phyloP scores from a whole-genome alignment of 2,329 filamentous ascomycete species.

The Neonectria hederae region DNA sequence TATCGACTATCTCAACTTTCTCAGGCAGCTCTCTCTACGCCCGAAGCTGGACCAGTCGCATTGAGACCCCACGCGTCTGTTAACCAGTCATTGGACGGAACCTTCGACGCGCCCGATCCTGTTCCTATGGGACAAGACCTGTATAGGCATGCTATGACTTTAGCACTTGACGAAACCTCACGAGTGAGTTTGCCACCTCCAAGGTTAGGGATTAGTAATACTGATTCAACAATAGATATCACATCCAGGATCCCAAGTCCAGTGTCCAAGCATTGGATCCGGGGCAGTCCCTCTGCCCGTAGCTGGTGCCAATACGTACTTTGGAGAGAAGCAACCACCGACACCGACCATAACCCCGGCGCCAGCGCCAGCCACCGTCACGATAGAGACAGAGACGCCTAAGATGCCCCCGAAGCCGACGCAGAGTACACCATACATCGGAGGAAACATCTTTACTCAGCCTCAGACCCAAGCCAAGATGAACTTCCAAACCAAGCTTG shows the following conservation, averaged over 20 bases:
- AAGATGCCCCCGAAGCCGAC: neutral
- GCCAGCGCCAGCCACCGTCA: neutral
- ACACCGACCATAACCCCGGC: neutral
- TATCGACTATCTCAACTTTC: slow-evolving; percentile 5
- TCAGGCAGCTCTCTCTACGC: neutral
- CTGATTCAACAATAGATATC: slow-evolving; percentile 20
- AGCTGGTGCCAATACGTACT: slow-evolving; percentile 50
- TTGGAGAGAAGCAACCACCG: slow-evolving; percentile 37
- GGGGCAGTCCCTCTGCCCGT: slow-evolving; percentile 45
- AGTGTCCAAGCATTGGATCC: neutral
- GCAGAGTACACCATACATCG: slow-evolving; percentile 18
- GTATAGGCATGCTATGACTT: neutral
- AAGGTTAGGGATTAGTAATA: neutral
- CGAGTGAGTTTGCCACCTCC: slow-evolving; percentile 12
- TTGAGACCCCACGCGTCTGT: slow-evolving; percentile 6
- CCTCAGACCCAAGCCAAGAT: slow-evolving; percentile 35
- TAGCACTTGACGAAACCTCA: neutral
- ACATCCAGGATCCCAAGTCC: slow-evolving; percentile 3
- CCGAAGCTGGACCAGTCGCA: neutral
- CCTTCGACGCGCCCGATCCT: slow-evolving; percentile 19
- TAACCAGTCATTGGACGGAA: slow-evolving; percentile 26
- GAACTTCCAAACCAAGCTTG: slow-evolving; percentile 39
- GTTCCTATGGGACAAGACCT: neutral
- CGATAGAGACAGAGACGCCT: neutral
- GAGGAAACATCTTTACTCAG: slow-evolving; percentile 37